phyloP scores from a whole-genome alignment of 441 rosid genomes.

The Aleurites moluccanus region DNA sequence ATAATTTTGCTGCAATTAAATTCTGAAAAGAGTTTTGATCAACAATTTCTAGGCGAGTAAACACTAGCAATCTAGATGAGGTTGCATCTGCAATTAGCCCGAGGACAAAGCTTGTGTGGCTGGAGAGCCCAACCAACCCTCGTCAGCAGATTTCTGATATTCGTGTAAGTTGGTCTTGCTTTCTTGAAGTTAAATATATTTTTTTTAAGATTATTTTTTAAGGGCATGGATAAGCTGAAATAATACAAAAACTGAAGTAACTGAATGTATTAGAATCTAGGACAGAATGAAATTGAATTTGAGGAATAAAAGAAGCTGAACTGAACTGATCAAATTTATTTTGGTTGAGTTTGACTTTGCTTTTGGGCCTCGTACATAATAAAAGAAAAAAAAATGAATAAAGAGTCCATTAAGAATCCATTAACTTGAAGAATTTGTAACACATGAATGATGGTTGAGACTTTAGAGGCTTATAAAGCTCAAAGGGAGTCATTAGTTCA shows the following conservation, averaged over 20 bases:
- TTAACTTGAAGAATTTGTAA: not conserved
- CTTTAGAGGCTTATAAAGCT: no score
- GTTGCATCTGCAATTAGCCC: constrained; percentile 83
- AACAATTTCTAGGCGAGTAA: constrained; percentile 62
- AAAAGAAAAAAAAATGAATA: not conserved
- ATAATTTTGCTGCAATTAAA: constrained; percentile 11
- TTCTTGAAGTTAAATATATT: not conserved
- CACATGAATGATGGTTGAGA: not conserved
- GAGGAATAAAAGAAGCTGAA: not conserved
- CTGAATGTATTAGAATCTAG: not conserved
- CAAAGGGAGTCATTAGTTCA: no score
- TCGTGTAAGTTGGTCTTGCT: constrained; percentile 45
- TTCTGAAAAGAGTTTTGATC: constrained; percentile 19
- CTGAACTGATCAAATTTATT: not conserved
- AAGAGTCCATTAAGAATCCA: not conserved
- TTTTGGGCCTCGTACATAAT: not conserved
- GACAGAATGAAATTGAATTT: not conserved
- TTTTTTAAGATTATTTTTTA: not conserved
- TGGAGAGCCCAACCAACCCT: constrained; percentile 97
- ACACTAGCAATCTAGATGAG: constrained; percentile 64
- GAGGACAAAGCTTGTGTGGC: constrained; percentile 84
- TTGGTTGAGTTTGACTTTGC: not conserved
- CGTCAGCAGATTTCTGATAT: constrained; percentile 86
- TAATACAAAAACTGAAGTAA: not conserved
- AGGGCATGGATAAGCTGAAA: not conserved